Evolutionary conservation across 2,329 filamentous ascomycete species (phyloP).

Genomic region (Rutstroemia sp.): DNA sequence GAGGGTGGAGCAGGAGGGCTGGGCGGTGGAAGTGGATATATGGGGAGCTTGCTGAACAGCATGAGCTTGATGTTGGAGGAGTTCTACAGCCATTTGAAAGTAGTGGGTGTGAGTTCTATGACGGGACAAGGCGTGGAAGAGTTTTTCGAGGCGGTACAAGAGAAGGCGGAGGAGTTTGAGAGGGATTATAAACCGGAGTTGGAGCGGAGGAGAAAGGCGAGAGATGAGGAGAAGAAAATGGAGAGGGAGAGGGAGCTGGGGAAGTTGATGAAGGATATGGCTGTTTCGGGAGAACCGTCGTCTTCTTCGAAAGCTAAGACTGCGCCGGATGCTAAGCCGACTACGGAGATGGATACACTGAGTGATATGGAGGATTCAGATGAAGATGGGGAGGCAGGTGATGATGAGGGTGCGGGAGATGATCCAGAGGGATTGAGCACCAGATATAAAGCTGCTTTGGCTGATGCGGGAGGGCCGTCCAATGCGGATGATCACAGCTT

Average conservation of each 20-base stretch:
- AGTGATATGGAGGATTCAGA: slow-evolving; percentile 37
- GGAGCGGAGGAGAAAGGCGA: slow-evolving; percentile 66
- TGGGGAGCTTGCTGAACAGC: slow-evolving; percentile 90
- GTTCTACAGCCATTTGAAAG: slow-evolving; percentile 89
- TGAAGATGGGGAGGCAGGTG: slow-evolving; percentile 49
- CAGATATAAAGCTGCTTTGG: slow-evolving; percentile 70
- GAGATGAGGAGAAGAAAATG: slow-evolving; percentile 66
- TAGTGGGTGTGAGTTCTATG: slow-evolving; percentile 90
- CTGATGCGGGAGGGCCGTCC: slow-evolving; percentile 41
- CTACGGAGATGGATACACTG: slow-evolving; percentile 30
- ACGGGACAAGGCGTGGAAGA: slow-evolving; percentile 86
- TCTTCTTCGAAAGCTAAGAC: slow-evolving; percentile 29
- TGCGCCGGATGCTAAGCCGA: slow-evolving; percentile 13
- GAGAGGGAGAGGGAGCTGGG: slow-evolving; percentile 74
- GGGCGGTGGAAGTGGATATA: slow-evolving; percentile 80
- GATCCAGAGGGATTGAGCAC: slow-evolving; percentile 60
- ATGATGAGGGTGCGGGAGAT: slow-evolving; percentile 34
- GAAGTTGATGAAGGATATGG: slow-evolving; percentile 93
- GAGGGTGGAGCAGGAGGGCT: slow-evolving; percentile 53
- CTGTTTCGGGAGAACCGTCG: slow-evolving; percentile 39
- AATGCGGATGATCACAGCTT: slow-evolving; percentile 29
- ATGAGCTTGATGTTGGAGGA: slow-evolving; percentile 98
- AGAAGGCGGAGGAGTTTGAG: slow-evolving; percentile 83
- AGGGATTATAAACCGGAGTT: slow-evolving; percentile 89
- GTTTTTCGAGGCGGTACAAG: slow-evolving; percentile 83